phyloP scores from a whole-genome alignment of 352 stramenopile genomes.

The Pythium myriotylum region DNA sequence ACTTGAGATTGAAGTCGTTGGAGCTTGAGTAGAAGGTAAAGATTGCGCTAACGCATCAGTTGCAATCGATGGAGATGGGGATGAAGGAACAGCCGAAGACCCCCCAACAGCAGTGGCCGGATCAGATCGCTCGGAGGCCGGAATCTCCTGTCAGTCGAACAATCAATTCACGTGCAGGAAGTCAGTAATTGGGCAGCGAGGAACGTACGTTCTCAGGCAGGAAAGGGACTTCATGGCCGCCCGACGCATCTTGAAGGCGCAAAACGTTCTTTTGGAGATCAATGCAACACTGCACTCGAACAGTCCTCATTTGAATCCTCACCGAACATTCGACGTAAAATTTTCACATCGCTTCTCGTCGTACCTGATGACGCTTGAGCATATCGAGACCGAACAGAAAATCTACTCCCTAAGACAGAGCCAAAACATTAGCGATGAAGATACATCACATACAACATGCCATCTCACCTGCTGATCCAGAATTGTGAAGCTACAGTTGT shows the following conservation, averaged over 20 bases:
- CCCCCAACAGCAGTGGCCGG: constrained; percentile 13
- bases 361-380: constrained; percentile 95
- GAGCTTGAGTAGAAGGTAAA: not conserved
- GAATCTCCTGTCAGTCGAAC: constrained; percentile 54
- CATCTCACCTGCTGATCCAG: constrained; percentile 71
- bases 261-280: constrained; percentile 94
- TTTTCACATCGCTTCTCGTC: not conserved
- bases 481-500: constrained; percentile 95
- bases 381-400: constrained; percentile 99
- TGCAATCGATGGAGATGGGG: not conserved
- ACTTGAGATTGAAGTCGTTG: constrained; percentile 21
- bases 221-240: constrained; percentile 82
- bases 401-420: constrained; percentile 87
- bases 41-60: not conserved
- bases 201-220: constrained; percentile 75
- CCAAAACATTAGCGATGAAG: not conserved
- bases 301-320: not conserved
- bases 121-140: constrained; percentile 52
- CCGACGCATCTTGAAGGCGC: constrained; percentile 67
- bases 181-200: not conserved
- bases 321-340: not conserved
- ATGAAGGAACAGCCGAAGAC: constrained; percentile 26
- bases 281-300: constrained; percentile 86
- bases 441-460: not conserved
- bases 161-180: not conserved